Evolutionary conservation across 1,139 yeast species (phyloP).

Genomic region (Protomyces inouyei): DNA sequence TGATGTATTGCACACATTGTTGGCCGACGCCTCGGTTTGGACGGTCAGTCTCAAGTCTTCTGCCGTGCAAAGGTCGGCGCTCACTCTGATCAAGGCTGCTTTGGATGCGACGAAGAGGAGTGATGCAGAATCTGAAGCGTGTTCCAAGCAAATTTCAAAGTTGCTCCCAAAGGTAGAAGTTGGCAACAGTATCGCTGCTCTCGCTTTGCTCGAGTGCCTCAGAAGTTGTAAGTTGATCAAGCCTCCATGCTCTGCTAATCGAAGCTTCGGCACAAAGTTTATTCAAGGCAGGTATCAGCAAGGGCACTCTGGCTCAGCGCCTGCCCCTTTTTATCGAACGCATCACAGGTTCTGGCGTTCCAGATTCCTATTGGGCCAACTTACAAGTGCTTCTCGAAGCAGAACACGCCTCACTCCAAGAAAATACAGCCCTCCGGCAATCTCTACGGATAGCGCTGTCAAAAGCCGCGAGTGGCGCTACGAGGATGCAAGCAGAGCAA

Average conservation of each 20-base stretch:
- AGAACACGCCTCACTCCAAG: background rate
- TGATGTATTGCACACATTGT: background rate
- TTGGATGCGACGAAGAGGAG: no score
- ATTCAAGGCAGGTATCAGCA: no score
- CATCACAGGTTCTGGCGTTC: background rate
- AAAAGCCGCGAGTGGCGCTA: background rate
- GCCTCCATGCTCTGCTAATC: no score
- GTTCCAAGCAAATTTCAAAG: background rate
- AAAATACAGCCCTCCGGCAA: background rate
- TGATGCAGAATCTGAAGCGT: background rate
- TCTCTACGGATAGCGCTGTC: background rate
- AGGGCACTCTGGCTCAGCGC: background rate
- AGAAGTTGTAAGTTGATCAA: background rate
- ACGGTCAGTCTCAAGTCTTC: background rate
- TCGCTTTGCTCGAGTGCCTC: background rate
- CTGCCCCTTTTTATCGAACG: background rate
- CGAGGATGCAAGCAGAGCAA: background rate
- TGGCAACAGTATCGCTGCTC: background rate
- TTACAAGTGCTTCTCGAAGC: background rate
- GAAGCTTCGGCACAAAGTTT: no score
- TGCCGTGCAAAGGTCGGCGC: background rate
- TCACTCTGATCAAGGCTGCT: background rate
- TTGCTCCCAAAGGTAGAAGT: background rate
- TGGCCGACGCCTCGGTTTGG: slow-evolving; percentile 6
- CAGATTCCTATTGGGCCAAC: background rate